phyloP scores from a whole-genome alignment of 108 stramenopile species.

The Bacterosira constricta region DNA sequence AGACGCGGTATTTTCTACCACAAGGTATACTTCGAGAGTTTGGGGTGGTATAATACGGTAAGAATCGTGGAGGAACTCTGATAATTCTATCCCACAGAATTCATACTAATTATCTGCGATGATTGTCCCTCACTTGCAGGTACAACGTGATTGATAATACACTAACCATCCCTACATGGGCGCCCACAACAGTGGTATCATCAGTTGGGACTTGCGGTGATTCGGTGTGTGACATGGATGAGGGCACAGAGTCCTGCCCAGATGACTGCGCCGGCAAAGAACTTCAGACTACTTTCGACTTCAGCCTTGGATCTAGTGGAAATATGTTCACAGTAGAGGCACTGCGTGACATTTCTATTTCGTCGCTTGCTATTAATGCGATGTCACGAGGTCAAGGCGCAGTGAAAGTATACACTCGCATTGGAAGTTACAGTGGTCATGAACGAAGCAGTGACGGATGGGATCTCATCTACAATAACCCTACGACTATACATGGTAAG shows the following conservation, averaged over 20 bases:
- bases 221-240: neutral
- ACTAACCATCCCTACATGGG: too few relatives aligned
- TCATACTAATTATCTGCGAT: neutral
- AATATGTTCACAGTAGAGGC: slow-evolving; percentile 24
- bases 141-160: too few relatives aligned
- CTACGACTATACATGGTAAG: neutral
- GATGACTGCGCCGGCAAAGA: slow-evolving; percentile 9
- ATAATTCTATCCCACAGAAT: neutral
- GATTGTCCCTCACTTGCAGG: neutral
- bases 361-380: slow-evolving; percentile 14
- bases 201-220: neutral
- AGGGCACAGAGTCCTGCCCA: slow-evolving; percentile 7
- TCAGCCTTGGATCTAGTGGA: slow-evolving; percentile 23
- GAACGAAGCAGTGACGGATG: slow-evolving; percentile 18
- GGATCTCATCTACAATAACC: slow-evolving; percentile 12
- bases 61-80: neutral
- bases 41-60: slow-evolving; percentile 1
- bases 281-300: slow-evolving; percentile 18
- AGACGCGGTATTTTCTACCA: neutral
- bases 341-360: slow-evolving; percentile 6
- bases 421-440: slow-evolving; percentile 11
- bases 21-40: neutral
- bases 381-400: slow-evolving; percentile 13
- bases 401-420: slow-evolving; percentile 28
- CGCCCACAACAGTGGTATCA: neutral